Conservation (phyloP, 768 basidiomycete species). For the Amanita rimosa region DNA sequence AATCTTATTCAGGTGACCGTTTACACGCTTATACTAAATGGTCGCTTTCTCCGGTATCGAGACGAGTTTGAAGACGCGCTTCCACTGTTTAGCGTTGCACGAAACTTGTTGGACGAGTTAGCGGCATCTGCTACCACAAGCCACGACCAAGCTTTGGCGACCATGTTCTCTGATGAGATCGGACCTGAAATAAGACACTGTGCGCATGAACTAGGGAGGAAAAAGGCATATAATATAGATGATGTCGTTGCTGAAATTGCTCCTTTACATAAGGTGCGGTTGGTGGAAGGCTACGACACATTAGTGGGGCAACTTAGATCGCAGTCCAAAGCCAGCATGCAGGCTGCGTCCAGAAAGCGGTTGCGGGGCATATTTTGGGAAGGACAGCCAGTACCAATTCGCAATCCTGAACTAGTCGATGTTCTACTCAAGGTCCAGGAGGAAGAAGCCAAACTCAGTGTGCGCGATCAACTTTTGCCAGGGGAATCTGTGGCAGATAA, state of each 20-base stretch:
- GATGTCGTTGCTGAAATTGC: constrained; percentile 59
- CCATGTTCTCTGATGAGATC: constrained; percentile 75
- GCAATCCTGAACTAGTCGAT: constrained; percentile 87
- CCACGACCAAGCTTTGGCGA: constrained; percentile 79
- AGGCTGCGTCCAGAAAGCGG: constrained; percentile 35
- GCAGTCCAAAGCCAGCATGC: constrained; percentile 25
- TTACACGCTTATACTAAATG: constrained; percentile 74
- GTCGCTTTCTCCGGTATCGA: constrained; percentile 71
- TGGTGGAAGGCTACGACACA: constrained; percentile 53
- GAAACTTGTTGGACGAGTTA: constrained; percentile 59
- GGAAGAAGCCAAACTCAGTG: constrained; percentile 50
- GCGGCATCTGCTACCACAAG: constrained; percentile 55
- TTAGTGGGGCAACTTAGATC: constrained; percentile 39
- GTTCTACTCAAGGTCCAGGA: constrained; percentile 77
- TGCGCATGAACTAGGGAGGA: constrained; percentile 77
- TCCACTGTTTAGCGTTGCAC: constrained; percentile 69
- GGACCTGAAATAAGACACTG: constrained; percentile 88
- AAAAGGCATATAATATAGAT: constrained; percentile 74
- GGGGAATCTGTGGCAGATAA: constrained; percentile 16
- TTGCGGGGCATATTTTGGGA: constrained; percentile 67
- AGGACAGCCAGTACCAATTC: constrained; percentile 69
- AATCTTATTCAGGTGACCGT: constrained; percentile 59
- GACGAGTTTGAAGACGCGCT: constrained; percentile 70
- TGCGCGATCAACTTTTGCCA: constrained; percentile 18
- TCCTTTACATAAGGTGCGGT: constrained; percentile 38